Conservation (phyloP, 495 filamentous ascomycete species). For the Bacidia gigantensis region DNA sequence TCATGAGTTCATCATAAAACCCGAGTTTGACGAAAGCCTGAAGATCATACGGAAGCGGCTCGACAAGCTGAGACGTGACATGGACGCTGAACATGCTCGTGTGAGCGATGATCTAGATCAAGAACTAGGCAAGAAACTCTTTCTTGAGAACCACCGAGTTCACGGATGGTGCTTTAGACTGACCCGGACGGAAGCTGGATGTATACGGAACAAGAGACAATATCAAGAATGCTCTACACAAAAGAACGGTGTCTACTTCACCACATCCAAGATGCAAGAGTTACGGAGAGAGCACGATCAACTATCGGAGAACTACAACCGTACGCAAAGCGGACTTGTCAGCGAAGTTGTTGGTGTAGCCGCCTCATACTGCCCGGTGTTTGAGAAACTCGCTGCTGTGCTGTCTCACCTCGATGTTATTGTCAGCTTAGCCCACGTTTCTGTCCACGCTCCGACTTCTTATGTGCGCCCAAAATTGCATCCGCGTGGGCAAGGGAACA, state of each 20-base stretch:
- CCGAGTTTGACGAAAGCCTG: conserved; percentile 87
- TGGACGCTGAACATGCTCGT: conserved; percentile 66
- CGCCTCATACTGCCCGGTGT: conserved; percentile 83
- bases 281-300: conserved; percentile 87
- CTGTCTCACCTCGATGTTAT: conserved; percentile 95
- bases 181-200: conserved; percentile 79
- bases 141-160: conserved; percentile 88
- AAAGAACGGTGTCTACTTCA: conserved; percentile 98
- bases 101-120: conserved; percentile 77
- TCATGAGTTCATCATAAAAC: conserved; percentile 98
- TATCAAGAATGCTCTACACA: conserved; percentile 97
- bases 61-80: conserved; percentile 68
- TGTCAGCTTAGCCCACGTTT: conserved; percentile 85
- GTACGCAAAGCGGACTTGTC: conserved; percentile 84
- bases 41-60: conserved; percentile 80
- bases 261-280: conserved; percentile 67
- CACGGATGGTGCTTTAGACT: conserved; percentile 97
- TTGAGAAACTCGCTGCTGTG: conserved; percentile 79
- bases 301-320: conserved; percentile 87
- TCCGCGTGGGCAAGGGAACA: conserved; percentile 76
- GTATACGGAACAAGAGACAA: conserved; percentile 77
- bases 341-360: conserved; percentile 87
- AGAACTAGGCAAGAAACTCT: conserved; percentile 94
- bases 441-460: conserved; percentile 80
- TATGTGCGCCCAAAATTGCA: conserved; percentile 92